These are phyloP conservation scores for Balakata baccata DNA, from an alignment of 345 rosid species.

Conservation along the genomic window DNA sequence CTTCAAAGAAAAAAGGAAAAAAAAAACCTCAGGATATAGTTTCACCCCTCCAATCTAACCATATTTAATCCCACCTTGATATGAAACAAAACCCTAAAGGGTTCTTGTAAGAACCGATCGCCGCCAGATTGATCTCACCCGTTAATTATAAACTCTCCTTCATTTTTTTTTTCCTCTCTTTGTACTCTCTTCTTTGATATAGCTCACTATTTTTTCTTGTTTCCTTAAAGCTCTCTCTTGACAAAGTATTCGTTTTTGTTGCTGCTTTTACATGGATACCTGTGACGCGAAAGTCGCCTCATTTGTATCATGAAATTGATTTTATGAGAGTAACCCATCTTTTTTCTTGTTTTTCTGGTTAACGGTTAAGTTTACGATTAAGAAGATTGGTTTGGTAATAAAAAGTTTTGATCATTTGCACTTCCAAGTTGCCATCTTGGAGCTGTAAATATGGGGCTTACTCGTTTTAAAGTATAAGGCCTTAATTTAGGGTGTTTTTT, in stretches of 20 bases:
- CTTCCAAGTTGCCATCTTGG: conserved; percentile 24
- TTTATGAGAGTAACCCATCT: background rate
- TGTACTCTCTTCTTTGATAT: background rate
- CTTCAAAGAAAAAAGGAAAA: background rate
- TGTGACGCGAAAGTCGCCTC: conserved; percentile 11
- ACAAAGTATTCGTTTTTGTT: background rate
- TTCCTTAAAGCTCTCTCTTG: background rate
- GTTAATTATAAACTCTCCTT: conserved; percentile 18
- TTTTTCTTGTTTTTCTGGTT: conserved; percentile 16
- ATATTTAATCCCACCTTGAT: conserved; percentile 33
- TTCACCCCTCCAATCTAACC: conserved; percentile 12
- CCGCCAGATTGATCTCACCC: conserved; percentile 69
- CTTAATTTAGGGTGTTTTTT: conserved; percentile 26
- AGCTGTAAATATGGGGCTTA: conserved; percentile 34
- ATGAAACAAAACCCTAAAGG: conserved; percentile 84
- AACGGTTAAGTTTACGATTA: conserved; percentile 23
- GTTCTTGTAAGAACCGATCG: conserved; percentile 71
- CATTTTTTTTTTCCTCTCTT: background rate
- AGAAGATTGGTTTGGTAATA: conserved; percentile 1
- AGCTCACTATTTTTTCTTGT: conserved; percentile 11
- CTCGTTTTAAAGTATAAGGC: conserved; percentile 20
- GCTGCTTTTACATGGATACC: conserved; percentile 16
- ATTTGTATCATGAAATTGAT: conserved; percentile 14
- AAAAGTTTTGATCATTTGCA: conserved; percentile 41
- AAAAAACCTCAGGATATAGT: background rate